phyloP scores from a whole-genome alignment of 495 filamentous ascomycete genomes.

The Xylaria palmicola region DNA sequence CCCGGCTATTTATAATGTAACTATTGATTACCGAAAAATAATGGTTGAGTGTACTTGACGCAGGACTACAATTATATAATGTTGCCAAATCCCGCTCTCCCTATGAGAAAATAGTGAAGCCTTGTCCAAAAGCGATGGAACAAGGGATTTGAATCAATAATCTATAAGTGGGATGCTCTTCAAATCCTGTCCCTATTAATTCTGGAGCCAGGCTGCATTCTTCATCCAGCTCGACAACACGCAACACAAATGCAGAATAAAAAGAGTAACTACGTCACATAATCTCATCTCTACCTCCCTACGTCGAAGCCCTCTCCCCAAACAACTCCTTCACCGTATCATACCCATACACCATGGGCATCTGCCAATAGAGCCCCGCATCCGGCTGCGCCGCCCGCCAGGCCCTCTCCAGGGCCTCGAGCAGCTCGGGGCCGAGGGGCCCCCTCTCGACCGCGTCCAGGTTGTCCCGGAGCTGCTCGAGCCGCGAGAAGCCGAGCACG shows the following conservation, averaged over 20 bases:
- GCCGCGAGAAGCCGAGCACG: conserved; percentile 67
- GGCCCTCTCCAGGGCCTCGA: conserved; percentile 67
- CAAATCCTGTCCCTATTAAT: too few species aligned
- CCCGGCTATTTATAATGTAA: background rate
- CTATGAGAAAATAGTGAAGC: too few species aligned
- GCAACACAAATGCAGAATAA: background rate
- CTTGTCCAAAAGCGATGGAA: too few species aligned
- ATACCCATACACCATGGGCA: conserved; percentile 62
- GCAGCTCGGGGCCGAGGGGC: conserved; percentile 67
- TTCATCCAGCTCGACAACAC: too few species aligned
- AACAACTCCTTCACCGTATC: conserved; percentile 62
- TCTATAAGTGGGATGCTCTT: too few species aligned
- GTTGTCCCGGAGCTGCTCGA: conserved; percentile 67
- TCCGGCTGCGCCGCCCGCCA: conserved; percentile 58
- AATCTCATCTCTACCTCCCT: background rate
- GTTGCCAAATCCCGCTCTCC: too few species aligned
- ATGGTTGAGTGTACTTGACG: too few species aligned
- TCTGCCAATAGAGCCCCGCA: conserved; percentile 67
- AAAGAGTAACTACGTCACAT: background rate
- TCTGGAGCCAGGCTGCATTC: too few species aligned
- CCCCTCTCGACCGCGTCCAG: conserved; percentile 71
- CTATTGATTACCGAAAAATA: background rate
- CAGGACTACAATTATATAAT: too few species aligned
- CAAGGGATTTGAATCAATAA: too few species aligned
- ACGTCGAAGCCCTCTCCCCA: background rate